These are phyloP conservation scores for Colletotrichum lentis DNA, from an alignment of 2,329 filamentous ascomycete genomes.

Conservation along the genomic window DNA sequence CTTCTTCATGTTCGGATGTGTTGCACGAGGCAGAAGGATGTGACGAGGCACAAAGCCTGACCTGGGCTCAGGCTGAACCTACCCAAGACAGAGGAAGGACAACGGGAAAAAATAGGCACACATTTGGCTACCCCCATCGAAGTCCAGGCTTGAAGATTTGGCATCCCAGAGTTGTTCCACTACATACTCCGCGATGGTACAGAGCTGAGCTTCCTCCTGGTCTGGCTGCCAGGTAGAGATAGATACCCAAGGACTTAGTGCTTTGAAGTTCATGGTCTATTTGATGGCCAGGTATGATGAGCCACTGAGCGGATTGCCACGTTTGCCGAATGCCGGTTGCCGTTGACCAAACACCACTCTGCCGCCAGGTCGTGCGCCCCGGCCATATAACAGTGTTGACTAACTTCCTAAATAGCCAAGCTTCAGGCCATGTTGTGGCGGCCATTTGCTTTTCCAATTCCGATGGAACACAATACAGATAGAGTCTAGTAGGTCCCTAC, in stretches of 20 bases:
- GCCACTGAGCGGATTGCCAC: background rate
- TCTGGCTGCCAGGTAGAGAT: background rate
- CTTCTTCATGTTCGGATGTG: background rate
- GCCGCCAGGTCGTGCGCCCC: background rate
- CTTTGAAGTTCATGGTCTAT: background rate
- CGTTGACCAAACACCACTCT: conserved; percentile 11
- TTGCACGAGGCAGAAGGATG: conserved; percentile 12
- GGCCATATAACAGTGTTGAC: background rate
- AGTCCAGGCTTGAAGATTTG: background rate
- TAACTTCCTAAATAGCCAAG: background rate
- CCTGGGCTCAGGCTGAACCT: background rate
- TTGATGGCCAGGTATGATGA: background rate
- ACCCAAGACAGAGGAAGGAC: background rate
- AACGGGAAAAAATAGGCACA: background rate
- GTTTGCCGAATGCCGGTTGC: conserved; percentile 9
- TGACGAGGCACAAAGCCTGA: background rate
- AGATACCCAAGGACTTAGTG: background rate
- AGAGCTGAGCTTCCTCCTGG: background rate
- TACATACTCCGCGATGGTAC: background rate
- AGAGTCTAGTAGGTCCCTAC: too few species aligned
- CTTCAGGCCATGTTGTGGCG: background rate
- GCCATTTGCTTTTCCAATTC: background rate
- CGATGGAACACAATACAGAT: background rate
- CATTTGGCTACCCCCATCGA: background rate
- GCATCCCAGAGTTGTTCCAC: conserved; percentile 1